Evolutionary conservation across 1,284 basidiomycete genomes (phyloP).

Genomic region (Cryptococcus jaspeensis): DNA sequence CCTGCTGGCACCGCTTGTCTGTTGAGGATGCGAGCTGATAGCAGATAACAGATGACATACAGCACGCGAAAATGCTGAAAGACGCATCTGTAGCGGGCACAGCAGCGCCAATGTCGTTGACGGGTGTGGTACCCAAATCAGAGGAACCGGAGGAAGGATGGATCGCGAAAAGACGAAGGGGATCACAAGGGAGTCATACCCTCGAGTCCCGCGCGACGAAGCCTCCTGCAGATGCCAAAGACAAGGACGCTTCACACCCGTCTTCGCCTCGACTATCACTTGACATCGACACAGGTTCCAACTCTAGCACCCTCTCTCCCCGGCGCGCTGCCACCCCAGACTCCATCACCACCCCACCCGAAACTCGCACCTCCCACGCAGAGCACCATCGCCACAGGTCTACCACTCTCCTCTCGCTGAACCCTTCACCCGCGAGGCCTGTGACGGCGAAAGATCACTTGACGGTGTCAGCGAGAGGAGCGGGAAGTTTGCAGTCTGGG

Average conservation of each 20-base stretch:
- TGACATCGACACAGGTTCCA: neutral
- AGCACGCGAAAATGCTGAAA: constrained; percentile 73
- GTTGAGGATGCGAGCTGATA: too few relatives aligned
- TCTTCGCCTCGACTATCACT: constrained; percentile 10
- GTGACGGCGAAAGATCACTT: constrained; percentile 44
- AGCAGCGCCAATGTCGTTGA: constrained; percentile 42
- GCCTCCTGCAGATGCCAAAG: neutral
- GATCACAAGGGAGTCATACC: constrained; percentile 10
- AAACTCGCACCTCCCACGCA: constrained; percentile 13
- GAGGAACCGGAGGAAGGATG: constrained; percentile 31
- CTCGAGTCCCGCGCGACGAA: too few relatives aligned
- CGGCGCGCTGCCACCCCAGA: neutral
- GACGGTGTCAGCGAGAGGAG: constrained; percentile 43
- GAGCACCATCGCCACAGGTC: constrained; percentile 28
- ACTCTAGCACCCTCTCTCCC: neutral
- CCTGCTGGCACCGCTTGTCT: too few relatives aligned
- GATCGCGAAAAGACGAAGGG: constrained; percentile 28
- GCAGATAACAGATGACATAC: constrained; percentile 64
- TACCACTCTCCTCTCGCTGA: constrained; percentile 29
- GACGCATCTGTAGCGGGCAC: constrained; percentile 57
- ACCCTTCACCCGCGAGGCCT: constrained; percentile 50
- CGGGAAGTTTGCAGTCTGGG: neutral
- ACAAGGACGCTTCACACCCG: neutral
- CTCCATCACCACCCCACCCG: constrained; percentile 6
- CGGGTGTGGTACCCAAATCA: constrained; percentile 25